Conservation (phyloP, 2,329 filamentous ascomycete species). For the Tolypocladium endophyticum region DNA sequence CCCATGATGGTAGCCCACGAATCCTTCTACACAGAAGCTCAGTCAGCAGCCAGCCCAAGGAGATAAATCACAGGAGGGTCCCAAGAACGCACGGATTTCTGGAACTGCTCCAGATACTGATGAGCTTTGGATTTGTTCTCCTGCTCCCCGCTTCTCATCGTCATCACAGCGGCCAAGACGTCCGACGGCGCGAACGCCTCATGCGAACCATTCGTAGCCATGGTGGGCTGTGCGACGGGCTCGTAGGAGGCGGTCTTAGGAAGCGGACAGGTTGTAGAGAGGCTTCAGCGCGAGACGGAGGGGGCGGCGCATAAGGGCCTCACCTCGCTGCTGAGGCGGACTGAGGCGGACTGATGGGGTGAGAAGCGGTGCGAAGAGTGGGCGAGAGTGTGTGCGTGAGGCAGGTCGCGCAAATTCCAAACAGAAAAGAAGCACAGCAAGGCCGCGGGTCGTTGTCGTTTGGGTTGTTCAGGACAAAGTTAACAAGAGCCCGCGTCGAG, state of each 20-base stretch:
- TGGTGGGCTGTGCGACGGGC: conserved; percentile 22
- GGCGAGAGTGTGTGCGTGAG: neutral
- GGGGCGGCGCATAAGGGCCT: neutral
- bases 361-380: neutral
- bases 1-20: conserved; percentile 85
- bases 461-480: conserved; percentile 8
- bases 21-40: conserved; percentile 51
- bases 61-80: neutral
- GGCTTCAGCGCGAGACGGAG: neutral
- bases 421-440: neutral
- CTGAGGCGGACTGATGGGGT: neutral
- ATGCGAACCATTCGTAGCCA: conserved; percentile 57
- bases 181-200: conserved; percentile 63
- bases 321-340: neutral
- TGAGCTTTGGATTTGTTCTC: conserved; percentile 83
- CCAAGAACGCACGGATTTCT: conserved; percentile 70
- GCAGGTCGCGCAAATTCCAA: neutral
- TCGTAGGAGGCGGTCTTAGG: neutral
- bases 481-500: conserved; percentile 14
- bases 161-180: conserved; percentile 78
- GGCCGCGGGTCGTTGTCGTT: neutral
- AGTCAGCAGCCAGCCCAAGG: neutral
- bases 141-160: conserved; percentile 79
- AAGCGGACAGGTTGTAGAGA: neutral
- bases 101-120: conserved; percentile 84